Evolutionary conservation across 2,329 filamentous ascomycete genomes (phyloP).

Genomic region (Cytospora chrysosperma): DNA sequence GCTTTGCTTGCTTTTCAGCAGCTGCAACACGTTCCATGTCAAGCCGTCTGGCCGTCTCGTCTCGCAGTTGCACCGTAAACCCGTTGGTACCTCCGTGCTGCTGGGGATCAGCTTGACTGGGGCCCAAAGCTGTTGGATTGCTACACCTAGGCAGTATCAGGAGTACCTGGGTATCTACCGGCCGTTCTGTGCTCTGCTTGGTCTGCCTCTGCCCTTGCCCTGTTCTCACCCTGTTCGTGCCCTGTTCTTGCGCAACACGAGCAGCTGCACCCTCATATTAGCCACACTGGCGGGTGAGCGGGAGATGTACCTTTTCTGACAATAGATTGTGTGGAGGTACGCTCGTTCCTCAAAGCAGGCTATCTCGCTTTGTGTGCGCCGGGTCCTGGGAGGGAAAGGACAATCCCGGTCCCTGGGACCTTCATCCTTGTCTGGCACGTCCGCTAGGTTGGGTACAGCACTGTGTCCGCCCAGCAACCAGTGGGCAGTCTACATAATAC

Average conservation of each 20-base stretch:
- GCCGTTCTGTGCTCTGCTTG: slow-evolving; percentile 15
- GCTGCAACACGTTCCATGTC: neutral
- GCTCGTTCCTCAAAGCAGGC: neutral
- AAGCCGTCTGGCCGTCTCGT: neutral
- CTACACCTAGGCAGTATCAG: neutral
- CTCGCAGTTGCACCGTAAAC: neutral
- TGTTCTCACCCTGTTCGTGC: slow-evolving; percentile 14
- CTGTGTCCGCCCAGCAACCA: slow-evolving; percentile 18
- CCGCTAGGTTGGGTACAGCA: slow-evolving; percentile 14
- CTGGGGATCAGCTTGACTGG: slow-evolving; percentile 2
- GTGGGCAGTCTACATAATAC: neutral
- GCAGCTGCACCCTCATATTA: neutral
- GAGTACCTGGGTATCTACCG: neutral
- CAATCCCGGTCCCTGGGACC: slow-evolving; percentile 21
- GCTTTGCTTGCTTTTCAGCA: neutral
- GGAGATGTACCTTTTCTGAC: neutral
- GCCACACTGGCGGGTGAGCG: neutral
- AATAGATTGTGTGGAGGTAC: neutral
- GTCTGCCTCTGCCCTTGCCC: slow-evolving; percentile 15
- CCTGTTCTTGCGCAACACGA: slow-evolving; percentile 11
- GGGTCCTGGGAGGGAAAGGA: slow-evolving; percentile 7
- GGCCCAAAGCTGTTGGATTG: slow-evolving; percentile 5
- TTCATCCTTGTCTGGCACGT: slow-evolving; percentile 14
- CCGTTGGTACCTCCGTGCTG: neutral
- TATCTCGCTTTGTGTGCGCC: neutral